These are phyloP conservation scores for Pyrenula aspistea DNA, from an alignment of 495 filamentous ascomycete genomes.

Conservation along the genomic window DNA sequence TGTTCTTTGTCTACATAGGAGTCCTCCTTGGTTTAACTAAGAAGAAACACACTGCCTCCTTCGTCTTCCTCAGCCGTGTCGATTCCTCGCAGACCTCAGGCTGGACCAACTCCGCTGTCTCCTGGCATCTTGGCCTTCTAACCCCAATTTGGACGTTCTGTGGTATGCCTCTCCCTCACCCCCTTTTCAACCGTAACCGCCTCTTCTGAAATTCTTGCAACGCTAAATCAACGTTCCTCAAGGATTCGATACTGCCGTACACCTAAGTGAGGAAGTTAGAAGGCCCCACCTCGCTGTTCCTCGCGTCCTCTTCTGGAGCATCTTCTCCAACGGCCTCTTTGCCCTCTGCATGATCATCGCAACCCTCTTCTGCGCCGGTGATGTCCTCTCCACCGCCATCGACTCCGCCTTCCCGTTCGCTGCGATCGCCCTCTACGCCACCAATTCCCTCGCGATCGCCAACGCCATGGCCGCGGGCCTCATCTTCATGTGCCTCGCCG, in stretches of 20 bases:
- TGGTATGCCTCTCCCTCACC: slow-evolving; percentile 9
- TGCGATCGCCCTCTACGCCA: slow-evolving; percentile 36
- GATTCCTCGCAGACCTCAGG: slow-evolving; percentile 19
- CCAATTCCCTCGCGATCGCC: slow-evolving; percentile 28
- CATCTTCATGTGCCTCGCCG: slow-evolving; percentile 28
- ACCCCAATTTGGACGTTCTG: slow-evolving; percentile 18
- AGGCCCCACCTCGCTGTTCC: slow-evolving; percentile 26
- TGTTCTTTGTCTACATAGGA: slow-evolving; percentile 20
- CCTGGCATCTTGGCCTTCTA: slow-evolving; percentile 27
- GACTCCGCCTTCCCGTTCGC: slow-evolving; percentile 40
- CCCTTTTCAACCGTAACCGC: neutral
- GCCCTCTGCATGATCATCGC: slow-evolving; percentile 27
- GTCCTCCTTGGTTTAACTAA: slow-evolving; percentile 5
- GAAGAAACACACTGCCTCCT: slow-evolving; percentile 4
- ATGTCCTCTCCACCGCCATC: slow-evolving; percentile 19
- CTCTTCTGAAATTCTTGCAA: neutral
- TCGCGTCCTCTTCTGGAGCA: slow-evolving; percentile 24
- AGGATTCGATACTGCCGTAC: slow-evolving; percentile 23
- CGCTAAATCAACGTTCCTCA: neutral
- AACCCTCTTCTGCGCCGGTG: slow-evolving; percentile 29
- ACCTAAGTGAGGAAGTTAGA: slow-evolving; percentile 32
- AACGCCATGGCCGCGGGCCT: slow-evolving; percentile 29
- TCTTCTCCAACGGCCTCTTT: slow-evolving; percentile 27
- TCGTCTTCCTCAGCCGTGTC: slow-evolving; percentile 1
- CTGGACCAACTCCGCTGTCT: slow-evolving; percentile 26